Evolutionary conservation across 805 yeast species (phyloP).

Genomic region (Saccharomycopsis lassenensis): DNA sequence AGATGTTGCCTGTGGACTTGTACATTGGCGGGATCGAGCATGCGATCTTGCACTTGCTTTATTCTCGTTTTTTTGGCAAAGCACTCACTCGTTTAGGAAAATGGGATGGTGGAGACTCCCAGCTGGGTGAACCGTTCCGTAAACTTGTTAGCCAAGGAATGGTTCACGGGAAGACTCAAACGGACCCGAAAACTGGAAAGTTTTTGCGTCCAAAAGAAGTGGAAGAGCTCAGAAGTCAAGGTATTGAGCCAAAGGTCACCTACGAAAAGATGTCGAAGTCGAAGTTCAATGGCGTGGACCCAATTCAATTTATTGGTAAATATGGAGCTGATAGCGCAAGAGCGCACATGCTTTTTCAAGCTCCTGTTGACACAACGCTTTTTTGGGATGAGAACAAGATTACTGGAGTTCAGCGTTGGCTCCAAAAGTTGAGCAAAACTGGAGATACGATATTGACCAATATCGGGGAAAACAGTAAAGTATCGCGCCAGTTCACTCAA

Average conservation of each 20-base stretch:
- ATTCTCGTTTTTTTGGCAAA: constrained; percentile 77
- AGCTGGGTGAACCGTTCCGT: constrained; percentile 66
- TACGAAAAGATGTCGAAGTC: constrained; percentile 96
- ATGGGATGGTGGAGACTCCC: constrained; percentile 48
- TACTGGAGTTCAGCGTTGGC: constrained; percentile 82
- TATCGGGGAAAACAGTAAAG: no score
- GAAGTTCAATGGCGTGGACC: constrained; percentile 90
- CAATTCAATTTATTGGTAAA: constrained; percentile 54
- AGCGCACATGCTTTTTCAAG: constrained; percentile 87
- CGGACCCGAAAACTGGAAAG: constrained; percentile 59
- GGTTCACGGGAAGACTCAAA: constrained; percentile 88
- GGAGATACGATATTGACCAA: no score
- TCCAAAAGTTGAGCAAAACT: constrained; percentile 22
- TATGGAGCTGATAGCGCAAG: constrained; percentile 94
- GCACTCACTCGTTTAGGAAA: constrained; percentile 55
- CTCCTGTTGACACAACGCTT: constrained; percentile 72
- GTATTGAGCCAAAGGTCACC: constrained; percentile 37
- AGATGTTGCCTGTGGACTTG: constrained; percentile 71
- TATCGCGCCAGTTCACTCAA: no score
- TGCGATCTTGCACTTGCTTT: constrained; percentile 84
- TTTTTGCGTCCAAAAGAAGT: constrained; percentile 70
- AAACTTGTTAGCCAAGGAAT: constrained; percentile 88
- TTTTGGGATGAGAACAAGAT: constrained; percentile 89
- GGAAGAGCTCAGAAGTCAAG: constrained; percentile 27
- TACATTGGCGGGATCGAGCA: constrained; percentile 96